phyloP scores from a whole-genome alignment of 129 eudicot genomes.

The Rutidosis leptorrhynchoides region DNA sequence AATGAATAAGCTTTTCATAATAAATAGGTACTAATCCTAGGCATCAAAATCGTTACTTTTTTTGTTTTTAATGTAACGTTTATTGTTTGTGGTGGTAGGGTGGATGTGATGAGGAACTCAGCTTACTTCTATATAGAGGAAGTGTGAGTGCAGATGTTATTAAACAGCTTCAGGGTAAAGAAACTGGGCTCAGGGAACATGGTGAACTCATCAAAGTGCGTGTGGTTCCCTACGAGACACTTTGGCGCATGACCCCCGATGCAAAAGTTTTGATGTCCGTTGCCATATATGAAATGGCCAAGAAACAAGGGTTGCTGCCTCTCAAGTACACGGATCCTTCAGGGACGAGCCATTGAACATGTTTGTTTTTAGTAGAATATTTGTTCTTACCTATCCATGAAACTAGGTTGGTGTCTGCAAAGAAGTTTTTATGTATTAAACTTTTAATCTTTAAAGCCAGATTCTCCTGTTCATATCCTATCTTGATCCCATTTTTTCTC shows the following conservation, averaged over 20 bases:
- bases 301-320: slow-evolving; percentile 64
- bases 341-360: background rate
- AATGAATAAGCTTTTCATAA: background rate
- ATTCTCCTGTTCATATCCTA: background rate
- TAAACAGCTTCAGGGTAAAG: slow-evolving; percentile 75
- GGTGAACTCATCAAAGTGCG: slow-evolving; percentile 89
- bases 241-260: slow-evolving; percentile 89
- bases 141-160: slow-evolving; percentile 59
- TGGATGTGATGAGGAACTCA: slow-evolving; percentile 90
- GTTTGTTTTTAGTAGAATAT: background rate
- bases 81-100: slow-evolving; percentile 49
- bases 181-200: slow-evolving; percentile 82
- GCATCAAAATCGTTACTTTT: background rate
- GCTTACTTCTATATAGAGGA: slow-evolving; percentile 82
- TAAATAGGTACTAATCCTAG: no score
- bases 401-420: background rate
- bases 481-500: no score
- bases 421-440: background rate
- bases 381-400: background rate
- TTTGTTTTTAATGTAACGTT: no score
- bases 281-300: slow-evolving; percentile 97
- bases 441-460: background rate
- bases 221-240: slow-evolving; percentile 73
- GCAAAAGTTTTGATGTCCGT: slow-evolving; percentile 88
- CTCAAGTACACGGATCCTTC: background rate